These are phyloP conservation scores for Eucalyptus curtisii DNA, from an alignment of 345 rosid genomes.

Conservation along the genomic window DNA sequence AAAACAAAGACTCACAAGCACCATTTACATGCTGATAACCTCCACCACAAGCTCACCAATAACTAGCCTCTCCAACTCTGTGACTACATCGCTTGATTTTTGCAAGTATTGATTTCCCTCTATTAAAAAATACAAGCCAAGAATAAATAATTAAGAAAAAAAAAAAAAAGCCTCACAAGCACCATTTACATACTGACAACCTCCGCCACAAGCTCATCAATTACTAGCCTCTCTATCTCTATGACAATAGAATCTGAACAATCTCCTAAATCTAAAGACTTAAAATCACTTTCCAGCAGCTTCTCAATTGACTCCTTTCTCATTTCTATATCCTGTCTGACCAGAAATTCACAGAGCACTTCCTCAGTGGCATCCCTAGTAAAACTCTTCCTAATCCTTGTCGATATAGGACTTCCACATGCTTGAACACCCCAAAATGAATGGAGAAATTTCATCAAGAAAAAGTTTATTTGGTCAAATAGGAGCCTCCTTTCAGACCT, in stretches of 20 bases:
- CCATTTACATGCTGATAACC: constrained; percentile 20
- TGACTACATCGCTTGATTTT: not conserved
- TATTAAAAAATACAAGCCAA: not conserved
- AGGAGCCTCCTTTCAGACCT: constrained; percentile 63
- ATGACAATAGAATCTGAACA: constrained; percentile 40
- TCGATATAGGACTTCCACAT: constrained; percentile 33
- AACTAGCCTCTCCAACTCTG: constrained; percentile 28
- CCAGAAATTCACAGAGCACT: constrained; percentile 36
- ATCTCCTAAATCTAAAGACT: constrained; percentile 46
- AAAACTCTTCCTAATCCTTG: constrained; percentile 17
- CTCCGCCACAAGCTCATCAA: constrained; percentile 60
- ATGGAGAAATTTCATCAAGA: constrained; percentile 29
- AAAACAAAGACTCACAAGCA: constrained; percentile 6
- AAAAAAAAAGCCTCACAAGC: constrained; percentile 4
- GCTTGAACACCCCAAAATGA: constrained; percentile 20
- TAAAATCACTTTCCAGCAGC: constrained; percentile 32
- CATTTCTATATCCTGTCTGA: constrained; percentile 28
- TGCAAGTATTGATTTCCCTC: not conserved
- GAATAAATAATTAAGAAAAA: not conserved
- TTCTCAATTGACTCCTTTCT: constrained; percentile 14
- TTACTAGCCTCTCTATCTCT: constrained; percentile 57
- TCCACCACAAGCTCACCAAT: constrained; percentile 57
- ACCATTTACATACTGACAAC: constrained; percentile 19
- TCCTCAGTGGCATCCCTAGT: constrained; percentile 27
- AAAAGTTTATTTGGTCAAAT: constrained; percentile 53